A percentile compares a stretch with the other conserved stretches of the same genome.
These are phyloP conservation scores for Lumnitzera littorea DNA, from an alignment of 345 rosid species.

Conservation along the genomic window DNA sequence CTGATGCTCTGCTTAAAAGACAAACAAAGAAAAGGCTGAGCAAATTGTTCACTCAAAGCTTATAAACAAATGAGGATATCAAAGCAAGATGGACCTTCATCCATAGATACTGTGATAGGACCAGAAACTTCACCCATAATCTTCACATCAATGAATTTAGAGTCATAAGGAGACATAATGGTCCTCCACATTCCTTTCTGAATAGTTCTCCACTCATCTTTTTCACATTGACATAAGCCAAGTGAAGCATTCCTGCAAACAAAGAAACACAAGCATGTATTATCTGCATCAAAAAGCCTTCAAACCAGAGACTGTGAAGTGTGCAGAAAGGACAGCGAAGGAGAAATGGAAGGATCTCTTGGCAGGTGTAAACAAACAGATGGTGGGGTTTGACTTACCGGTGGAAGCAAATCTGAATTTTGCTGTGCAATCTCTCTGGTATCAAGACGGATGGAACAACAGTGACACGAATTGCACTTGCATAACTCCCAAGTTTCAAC, in stretches of 20 bases:
- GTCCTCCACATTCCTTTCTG: constrained; percentile 62
- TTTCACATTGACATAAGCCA: constrained; percentile 58
- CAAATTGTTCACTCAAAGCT: constrained; percentile 1
- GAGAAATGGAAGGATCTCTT: neutral
- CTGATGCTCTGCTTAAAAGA: constrained; percentile 54
- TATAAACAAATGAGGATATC: neutral
- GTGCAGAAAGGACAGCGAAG: neutral
- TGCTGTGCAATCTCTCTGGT: constrained; percentile 49
- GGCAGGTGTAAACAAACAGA: neutral
- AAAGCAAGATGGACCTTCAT: constrained; percentile 40
- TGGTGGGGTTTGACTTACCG: constrained; percentile 36
- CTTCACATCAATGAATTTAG: constrained; percentile 68
- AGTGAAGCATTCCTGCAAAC: constrained; percentile 67
- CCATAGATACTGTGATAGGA: constrained; percentile 36
- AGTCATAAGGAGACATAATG: constrained; percentile 71
- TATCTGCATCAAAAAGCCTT: neutral
- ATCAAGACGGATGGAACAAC: constrained; percentile 41
- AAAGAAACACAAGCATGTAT: neutral
- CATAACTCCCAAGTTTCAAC: constrained; percentile 51
- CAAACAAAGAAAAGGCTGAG: neutral
- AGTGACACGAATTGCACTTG: constrained; percentile 47
- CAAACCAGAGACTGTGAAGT: neutral
- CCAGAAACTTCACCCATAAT: constrained; percentile 39
- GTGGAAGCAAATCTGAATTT: constrained; percentile 72
- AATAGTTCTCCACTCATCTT: constrained; percentile 61